Base-by-base conservation (phyloP, 2,329 filamentous ascomycete genomes). In the Fusarium sp. region DNA sequence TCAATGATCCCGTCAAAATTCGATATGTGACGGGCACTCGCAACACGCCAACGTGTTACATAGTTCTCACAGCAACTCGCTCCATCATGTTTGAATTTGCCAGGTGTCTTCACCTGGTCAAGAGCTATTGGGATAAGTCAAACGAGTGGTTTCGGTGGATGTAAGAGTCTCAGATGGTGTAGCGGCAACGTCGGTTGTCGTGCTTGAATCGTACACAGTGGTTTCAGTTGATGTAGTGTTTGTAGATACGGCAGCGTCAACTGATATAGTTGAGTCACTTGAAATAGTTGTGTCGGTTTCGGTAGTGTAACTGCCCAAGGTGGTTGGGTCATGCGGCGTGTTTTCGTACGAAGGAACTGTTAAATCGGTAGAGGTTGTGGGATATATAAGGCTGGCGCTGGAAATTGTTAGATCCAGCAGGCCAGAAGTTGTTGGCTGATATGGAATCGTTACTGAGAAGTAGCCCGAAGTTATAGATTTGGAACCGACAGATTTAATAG, bases 81-180 rank as follows among this genome's bases (percentile, higher is more conserved):
- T 54, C 28, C 14, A 56, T 50, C 33, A 33, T 56, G 21, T 50
- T 50, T 38, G 34, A 56, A 40, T 56, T 40, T 28, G 15, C 33
- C 19, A 31, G 33, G 17, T 50, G 53, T 22, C 44, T 28, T 56
- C 53, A 50, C 43, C 40, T 53, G 26, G 39, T 28, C 21, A 46
- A 50, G 26, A 33, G n/a, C 33, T 38, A 56, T 19, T 22, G 34
- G 24, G 24, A 24, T 24, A 14, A 6, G 13, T 11, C 26, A 28
- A 9, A 28, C 8, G 7, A 34, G 21, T 45, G n/a, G 13, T 31
- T 14, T 21, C 17, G 19, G 24, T 24, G 8, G 22, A 22, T 11
- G 22, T 19, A 8, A 26, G 14, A 24, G 34, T 7, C 7, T 26
- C 42, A 21, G 28, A 22, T 19, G 31, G 28, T 22, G 26, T 22